Base-by-base conservation (phyloP, 2,329 filamentous ascomycete genomes). In the Leptographium flavum region DNA sequence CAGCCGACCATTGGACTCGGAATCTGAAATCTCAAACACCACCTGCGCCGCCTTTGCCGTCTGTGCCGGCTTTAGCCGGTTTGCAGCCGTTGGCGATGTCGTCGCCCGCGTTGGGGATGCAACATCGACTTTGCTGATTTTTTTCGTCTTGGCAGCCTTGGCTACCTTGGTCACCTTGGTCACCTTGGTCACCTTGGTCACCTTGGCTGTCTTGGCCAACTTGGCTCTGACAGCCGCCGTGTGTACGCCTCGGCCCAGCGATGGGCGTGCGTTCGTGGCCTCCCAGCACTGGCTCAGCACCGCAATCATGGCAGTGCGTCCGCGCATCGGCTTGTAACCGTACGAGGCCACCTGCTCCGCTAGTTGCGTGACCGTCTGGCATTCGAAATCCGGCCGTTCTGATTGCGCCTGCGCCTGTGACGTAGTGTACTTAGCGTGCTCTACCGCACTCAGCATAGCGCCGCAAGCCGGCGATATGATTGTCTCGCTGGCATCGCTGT, bases 291-390 rank as follows among this genome's bases (percentile, higher is more conserved):
- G 73, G 43, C 83, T 66, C 13, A 88, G 63, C 11, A 87, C 60
- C 2, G 74, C 66, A 49, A 88, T 78, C 79, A 85, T 86, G 9
- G 76, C 75, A 41, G 71, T 68, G 17, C 83, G 71, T 45, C 67
- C 75, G 56, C 79, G 84, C 27, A 87, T 65, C 1, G 79, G 66
- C 56, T 87, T 88, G 61, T 88, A 87, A 0, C 81, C 81, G 54
- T 78, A 87, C 0, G 68, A 66, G 5, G 70, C 63, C 38, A 88
- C 63, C 54, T 81, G 71, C 46, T 69, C 74, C 3, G 75, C 64
- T 15, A 88, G 63, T 47, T 83, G 74, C 9, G 68, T 61, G 49
- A 81, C 79, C 3, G 79, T 79, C 47, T 74, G 79, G 0, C 71
- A 60, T 35, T 73, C 68, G 49, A 73, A 87, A 11, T 74, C 70